Percentiles rank a stretch among this genome's conserved stretches.
These are phyloP conservation scores for Trypanosoma congolense DNA, from an alignment of 208 protist genomes.

Conservation along the genomic window DNA sequence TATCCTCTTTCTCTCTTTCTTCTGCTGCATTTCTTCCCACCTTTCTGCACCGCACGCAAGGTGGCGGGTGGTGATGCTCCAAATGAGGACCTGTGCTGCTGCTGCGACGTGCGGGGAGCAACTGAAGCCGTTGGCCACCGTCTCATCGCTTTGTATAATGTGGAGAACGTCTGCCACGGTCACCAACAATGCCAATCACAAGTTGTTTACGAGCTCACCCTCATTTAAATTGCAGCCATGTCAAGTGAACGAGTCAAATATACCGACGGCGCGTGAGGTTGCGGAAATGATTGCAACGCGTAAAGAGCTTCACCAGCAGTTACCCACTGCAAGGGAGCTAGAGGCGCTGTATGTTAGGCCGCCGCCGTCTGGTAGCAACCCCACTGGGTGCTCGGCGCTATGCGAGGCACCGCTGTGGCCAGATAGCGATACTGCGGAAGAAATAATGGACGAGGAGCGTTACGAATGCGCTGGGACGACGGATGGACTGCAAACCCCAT, in stretches of 20 bases:
- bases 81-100: not conserved
- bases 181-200: not conserved
- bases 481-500: conserved; percentile 4
- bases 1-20: not conserved
- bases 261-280: conserved; percentile 55
- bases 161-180: not conserved
- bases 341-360: conserved; percentile 39
- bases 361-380: not conserved
- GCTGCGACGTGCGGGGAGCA: not conserved
- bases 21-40: too few relatives aligned
- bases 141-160: conserved; percentile 4
- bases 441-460: conserved; percentile 26
- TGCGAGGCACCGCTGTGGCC: conserved; percentile 18
- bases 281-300: conserved; percentile 42
- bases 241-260: conserved; percentile 64
- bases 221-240: conserved; percentile 36
- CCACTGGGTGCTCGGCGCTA: not conserved
- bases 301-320: conserved; percentile 40
- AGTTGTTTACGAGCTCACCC: conserved; percentile 28
- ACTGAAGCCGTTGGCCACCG: too few relatives aligned
- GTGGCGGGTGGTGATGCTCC: too few relatives aligned
- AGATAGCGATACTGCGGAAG: conserved; percentile 19
- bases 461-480: conserved; percentile 14
- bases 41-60: too few relatives aligned
- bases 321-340: conserved; percentile 54